These are phyloP conservation scores for Ophiostoma tasmaniense DNA, from an alignment of 2,329 filamentous ascomycete species.

Conservation along the genomic window DNA sequence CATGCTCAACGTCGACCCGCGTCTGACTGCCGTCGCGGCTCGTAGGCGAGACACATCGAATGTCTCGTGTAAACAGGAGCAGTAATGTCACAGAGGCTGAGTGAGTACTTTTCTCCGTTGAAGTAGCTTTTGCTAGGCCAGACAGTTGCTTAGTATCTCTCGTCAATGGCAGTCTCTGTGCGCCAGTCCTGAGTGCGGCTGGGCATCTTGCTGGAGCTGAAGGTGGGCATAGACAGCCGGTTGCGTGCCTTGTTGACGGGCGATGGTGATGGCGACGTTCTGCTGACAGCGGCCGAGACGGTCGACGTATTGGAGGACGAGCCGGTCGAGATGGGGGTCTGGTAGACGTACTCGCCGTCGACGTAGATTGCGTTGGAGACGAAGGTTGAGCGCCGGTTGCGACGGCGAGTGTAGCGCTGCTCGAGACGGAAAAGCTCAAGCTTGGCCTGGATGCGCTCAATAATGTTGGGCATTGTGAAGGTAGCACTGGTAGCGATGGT, in stretches of 20 bases:
- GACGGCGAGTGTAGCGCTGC: constrained; percentile 86
- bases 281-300: constrained; percentile 28
- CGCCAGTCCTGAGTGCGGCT: constrained; percentile 34
- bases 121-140: neutral
- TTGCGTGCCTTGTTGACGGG: constrained; percentile 33
- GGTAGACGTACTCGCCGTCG: constrained; percentile 90
- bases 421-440: constrained; percentile 91
- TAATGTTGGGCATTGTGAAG: constrained; percentile 29
- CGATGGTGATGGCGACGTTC: constrained; percentile 21
- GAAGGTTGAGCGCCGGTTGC: constrained; percentile 78
- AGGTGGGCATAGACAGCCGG: constrained; percentile 49
- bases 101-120: neutral
- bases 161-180: constrained; percentile 21
- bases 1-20: neutral
- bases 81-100: neutral
- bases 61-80: neutral
- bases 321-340: constrained; percentile 51
- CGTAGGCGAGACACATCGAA: neutral
- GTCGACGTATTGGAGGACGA: constrained; percentile 33
- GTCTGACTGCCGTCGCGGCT: neutral
- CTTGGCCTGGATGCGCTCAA: constrained; percentile 57
- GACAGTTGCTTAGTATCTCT: constrained; percentile 9
- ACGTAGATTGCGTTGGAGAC: constrained; percentile 85
- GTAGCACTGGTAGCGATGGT: neutral
- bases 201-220: constrained; percentile 37